Conservation (phyloP, 306 rosid genomes). For the peach (Prunus persica) region Prunus_persica_NCBIv2 NC_034016.1:20771501-20772000, state of each 20-base stretch:
- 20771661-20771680: conserved; percentile 3
- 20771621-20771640: no score
- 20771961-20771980: conserved; percentile 98
- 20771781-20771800: not conserved
- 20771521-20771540: conserved; percentile 24
- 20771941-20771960: conserved; percentile 99
- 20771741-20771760: not conserved
- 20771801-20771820: not conserved
- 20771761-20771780: not conserved
- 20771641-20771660: not conserved
- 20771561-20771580: not conserved
- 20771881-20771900: conserved; percentile 83
- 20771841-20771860: conserved; percentile 59
- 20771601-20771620: not conserved
- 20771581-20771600: conserved; percentile 6
- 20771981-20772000: conserved; percentile 99
- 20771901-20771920: conserved; percentile 97
- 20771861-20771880: conserved; percentile 97
- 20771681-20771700: not conserved
- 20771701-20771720: not conserved
- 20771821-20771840: conserved; percentile 15
- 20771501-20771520: conserved; percentile 99
- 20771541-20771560: conserved; percentile 9
- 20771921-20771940: conserved; percentile 98
- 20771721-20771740: not conserved